These are phyloP conservation scores for Cyberlindnera euphorbiae DNA, from an alignment of 805 yeast species.

Conservation along the genomic window DNA sequence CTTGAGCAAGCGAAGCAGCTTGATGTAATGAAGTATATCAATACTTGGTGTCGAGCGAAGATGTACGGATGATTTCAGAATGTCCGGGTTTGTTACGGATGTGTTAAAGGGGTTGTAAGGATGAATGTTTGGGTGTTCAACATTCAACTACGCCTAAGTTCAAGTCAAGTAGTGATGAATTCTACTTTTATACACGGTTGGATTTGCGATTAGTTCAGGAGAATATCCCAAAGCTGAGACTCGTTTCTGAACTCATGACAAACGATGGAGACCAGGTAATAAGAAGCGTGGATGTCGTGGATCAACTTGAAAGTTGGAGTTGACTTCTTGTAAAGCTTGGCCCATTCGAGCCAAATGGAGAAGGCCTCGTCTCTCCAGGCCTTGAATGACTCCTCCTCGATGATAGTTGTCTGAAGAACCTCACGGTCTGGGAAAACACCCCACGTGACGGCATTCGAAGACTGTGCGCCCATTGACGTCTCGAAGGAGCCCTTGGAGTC, in stretches of 20 bases:
- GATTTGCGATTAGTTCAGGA: constrained; percentile 29
- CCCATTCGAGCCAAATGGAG: constrained; percentile 90
- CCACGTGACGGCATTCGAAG: constrained; percentile 91
- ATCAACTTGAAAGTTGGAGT: constrained; percentile 56
- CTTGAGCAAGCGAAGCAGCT: too few species aligned
- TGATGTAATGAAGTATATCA: too few species aligned
- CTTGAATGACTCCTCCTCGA: constrained; percentile 85
- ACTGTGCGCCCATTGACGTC: constrained; percentile 50
- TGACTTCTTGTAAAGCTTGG: constrained; percentile 58
- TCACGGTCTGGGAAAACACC: constrained; percentile 93
- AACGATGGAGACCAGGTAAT: constrained; percentile 76
- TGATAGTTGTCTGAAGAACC: constrained; percentile 85
- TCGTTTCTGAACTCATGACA: constrained; percentile 79
- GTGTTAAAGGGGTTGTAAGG: too few species aligned
- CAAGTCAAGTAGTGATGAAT: background rate
- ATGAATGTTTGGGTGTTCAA: too few species aligned
- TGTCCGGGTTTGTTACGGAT: too few species aligned
- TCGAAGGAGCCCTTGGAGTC: constrained; percentile 53
- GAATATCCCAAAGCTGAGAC: constrained; percentile 69
- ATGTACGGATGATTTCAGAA: too few species aligned
- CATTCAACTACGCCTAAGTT: background rate
- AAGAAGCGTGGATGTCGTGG: constrained; percentile 53
- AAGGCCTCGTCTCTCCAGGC: constrained; percentile 98
- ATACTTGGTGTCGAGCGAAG: too few species aligned
- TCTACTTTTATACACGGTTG: background rate